phyloP scores from a whole-genome alignment of 108 stramenopile species.

The Chaetoceros muelleri region DNA sequence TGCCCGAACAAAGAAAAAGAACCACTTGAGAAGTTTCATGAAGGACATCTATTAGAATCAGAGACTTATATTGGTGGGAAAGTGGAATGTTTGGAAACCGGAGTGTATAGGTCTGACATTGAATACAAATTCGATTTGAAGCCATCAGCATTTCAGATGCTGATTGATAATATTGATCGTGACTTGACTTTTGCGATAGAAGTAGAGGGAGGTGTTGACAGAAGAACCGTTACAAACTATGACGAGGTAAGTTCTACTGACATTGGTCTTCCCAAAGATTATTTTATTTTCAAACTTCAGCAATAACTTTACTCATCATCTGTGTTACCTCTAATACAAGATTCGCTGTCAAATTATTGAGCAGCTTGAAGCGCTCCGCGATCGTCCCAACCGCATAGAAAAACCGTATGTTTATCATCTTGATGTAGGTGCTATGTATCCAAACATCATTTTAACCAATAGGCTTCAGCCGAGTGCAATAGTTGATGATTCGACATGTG shows the following conservation, averaged over 20 bases:
- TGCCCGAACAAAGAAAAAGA: constrained; percentile 98
- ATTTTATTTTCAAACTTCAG: no score
- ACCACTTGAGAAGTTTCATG: constrained; percentile 75
- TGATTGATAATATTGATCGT: constrained; percentile 96
- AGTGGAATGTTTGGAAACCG: constrained; percentile 98
- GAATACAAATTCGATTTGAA: constrained; percentile 90
- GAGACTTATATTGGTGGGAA: constrained; percentile 99
- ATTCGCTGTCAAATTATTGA: constrained; percentile 73
- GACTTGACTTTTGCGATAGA: constrained; percentile 95
- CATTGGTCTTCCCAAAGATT: background rate
- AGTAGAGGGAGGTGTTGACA: constrained; percentile 89
- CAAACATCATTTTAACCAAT: constrained; percentile 99
- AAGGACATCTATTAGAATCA: constrained; percentile 92
- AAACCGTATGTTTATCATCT: constrained; percentile 93
- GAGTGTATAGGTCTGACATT: constrained; percentile 94
- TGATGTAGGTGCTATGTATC: constrained; percentile 99
- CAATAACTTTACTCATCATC: background rate
- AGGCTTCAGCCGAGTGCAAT: constrained; percentile 96
- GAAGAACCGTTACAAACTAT: constrained; percentile 88
- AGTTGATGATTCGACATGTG: constrained; percentile 91
- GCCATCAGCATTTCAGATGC: constrained; percentile 84
- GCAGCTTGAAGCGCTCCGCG: constrained; percentile 89
- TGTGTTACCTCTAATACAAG: constrained; percentile 18
- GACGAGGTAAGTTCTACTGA: constrained; percentile 71
- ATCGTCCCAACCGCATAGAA: constrained; percentile 85